Evolutionary conservation across 306 rosid genomes (phyloP).

Genomic region (Vicia sativa): DNA sequence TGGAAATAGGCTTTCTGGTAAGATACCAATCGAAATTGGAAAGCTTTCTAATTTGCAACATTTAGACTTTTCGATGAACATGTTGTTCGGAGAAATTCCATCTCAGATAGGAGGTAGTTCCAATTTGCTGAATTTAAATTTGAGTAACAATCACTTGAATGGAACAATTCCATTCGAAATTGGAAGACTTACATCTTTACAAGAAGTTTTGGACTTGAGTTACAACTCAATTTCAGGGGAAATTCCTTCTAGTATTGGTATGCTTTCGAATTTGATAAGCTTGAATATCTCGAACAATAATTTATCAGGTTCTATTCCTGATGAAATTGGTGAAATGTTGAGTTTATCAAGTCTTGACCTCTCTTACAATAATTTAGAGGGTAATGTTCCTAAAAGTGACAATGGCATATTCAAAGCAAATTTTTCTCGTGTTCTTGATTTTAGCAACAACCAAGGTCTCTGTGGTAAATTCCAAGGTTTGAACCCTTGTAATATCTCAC

Average conservation of each 20-base stretch:
- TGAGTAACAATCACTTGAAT: slow-evolving; percentile 50
- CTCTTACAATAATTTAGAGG: slow-evolving; percentile 57
- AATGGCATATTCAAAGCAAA: slow-evolving; percentile 47
- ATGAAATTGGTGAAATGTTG: slow-evolving; percentile 40
- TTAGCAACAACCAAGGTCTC: slow-evolving; percentile 50
- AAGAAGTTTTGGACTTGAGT: slow-evolving; percentile 55
- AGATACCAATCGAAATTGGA: slow-evolving; percentile 48
- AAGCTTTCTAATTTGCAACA: slow-evolving; percentile 38
- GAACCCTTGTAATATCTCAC: slow-evolving; percentile 33
- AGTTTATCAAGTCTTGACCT: slow-evolving; percentile 51
- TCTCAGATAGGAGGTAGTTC: slow-evolving; percentile 44
- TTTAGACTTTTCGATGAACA: slow-evolving; percentile 55
- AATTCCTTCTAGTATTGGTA: slow-evolving; percentile 46
- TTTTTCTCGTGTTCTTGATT: slow-evolving; percentile 35
- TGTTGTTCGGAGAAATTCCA: slow-evolving; percentile 52
- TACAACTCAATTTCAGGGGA: slow-evolving; percentile 52
- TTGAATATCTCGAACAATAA: slow-evolving; percentile 57
- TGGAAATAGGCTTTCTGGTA: slow-evolving; percentile 49
- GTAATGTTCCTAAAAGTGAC: slow-evolving; percentile 44
- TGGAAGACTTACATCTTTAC: slow-evolving; percentile 49
- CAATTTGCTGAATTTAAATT: slow-evolving; percentile 41
- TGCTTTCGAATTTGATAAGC: slow-evolving; percentile 49
- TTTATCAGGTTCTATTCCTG: slow-evolving; percentile 54
- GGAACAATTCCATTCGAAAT: slow-evolving; percentile 55
- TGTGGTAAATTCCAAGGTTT: slow-evolving; percentile 45